Evolutionary conservation across 768 basidiomycete species (phyloP).

Genomic region (Pulveroboletus sp.): DNA sequence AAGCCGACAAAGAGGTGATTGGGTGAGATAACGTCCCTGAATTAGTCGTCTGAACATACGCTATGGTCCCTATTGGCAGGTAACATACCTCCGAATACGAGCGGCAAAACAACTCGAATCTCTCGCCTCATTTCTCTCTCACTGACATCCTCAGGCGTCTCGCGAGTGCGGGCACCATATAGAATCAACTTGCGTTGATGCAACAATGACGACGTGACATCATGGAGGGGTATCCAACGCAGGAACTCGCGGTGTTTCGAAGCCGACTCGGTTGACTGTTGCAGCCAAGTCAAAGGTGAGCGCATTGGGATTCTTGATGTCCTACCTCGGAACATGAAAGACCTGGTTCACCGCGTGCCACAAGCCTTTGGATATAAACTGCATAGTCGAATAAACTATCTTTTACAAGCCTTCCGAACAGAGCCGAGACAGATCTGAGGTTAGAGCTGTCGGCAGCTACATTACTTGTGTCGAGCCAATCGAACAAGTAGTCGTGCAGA

Average conservation of each 20-base stretch:
- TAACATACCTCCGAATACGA: constrained; percentile 59
- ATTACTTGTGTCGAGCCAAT: constrained; percentile 71
- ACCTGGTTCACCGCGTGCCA: constrained; percentile 70
- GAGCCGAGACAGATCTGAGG: constrained; percentile 54
- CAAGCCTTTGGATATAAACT: constrained; percentile 72
- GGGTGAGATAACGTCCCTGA: constrained; percentile 30
- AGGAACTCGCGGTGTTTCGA: constrained; percentile 71
- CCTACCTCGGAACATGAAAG: constrained; percentile 51
- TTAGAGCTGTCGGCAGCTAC: constrained; percentile 54
- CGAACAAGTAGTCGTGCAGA: constrained; percentile 73
- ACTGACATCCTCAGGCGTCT: constrained; percentile 64
- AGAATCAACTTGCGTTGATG: constrained; percentile 67
- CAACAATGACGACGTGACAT: constrained; percentile 51
- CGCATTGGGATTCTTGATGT: background rate
- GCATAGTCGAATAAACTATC: constrained; percentile 69
- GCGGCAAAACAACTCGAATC: constrained; percentile 57
- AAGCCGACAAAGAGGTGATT: constrained; percentile 34
- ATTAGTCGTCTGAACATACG: constrained; percentile 5
- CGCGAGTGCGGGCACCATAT: constrained; percentile 63
- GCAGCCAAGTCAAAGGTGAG: background rate
- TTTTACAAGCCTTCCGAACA: constrained; percentile 71
- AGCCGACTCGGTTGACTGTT: constrained; percentile 8
- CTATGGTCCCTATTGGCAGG: background rate
- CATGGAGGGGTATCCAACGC: constrained; percentile 66
- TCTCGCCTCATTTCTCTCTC: constrained; percentile 71